phyloP scores from a whole-genome alignment of 2,329 filamentous ascomycete species.

The Colletotrichum sidae region DNA sequence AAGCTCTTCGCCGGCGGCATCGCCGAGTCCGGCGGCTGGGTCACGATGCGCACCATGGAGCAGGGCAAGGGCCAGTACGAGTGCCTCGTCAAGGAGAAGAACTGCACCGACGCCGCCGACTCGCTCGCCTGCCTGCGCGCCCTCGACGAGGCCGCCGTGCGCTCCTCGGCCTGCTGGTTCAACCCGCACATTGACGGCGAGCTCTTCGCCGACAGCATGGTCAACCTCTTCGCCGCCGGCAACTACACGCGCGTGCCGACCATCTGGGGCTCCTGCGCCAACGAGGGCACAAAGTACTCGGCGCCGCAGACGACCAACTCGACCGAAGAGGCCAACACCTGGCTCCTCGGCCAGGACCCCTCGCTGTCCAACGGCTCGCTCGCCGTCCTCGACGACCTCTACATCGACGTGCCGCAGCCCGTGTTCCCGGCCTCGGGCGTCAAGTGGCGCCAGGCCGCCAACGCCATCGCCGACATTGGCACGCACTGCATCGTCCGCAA shows the following conservation, averaged over 20 bases:
- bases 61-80: constrained; percentile 62
- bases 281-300: constrained; percentile 52
- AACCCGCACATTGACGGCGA: constrained; percentile 63
- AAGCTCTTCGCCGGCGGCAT: constrained; percentile 64
- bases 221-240: constrained; percentile 59
- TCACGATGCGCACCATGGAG: constrained; percentile 52
- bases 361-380: constrained; percentile 47
- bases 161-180: constrained; percentile 41
- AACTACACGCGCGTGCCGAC: constrained; percentile 66
- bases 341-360: constrained; percentile 49
- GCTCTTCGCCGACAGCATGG: constrained; percentile 63
- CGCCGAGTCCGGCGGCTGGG: constrained; percentile 65
- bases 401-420: constrained; percentile 49
- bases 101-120: constrained; percentile 38
- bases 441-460: constrained; percentile 52
- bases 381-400: constrained; percentile 47
- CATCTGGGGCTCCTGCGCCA: constrained; percentile 56
- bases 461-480: constrained; percentile 50
- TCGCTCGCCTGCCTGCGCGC: constrained; percentile 39
- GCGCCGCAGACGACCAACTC: constrained; percentile 46
- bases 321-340: constrained; percentile 46
- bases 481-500: constrained; percentile 51
- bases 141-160: constrained; percentile 39
- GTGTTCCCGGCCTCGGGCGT: constrained; percentile 46
- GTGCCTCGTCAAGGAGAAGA: constrained; percentile 52